These are phyloP conservation scores for Verticillium dahliae DNA, from an alignment of 2,329 filamentous ascomycete genomes.

Conservation along the genomic window DNA sequence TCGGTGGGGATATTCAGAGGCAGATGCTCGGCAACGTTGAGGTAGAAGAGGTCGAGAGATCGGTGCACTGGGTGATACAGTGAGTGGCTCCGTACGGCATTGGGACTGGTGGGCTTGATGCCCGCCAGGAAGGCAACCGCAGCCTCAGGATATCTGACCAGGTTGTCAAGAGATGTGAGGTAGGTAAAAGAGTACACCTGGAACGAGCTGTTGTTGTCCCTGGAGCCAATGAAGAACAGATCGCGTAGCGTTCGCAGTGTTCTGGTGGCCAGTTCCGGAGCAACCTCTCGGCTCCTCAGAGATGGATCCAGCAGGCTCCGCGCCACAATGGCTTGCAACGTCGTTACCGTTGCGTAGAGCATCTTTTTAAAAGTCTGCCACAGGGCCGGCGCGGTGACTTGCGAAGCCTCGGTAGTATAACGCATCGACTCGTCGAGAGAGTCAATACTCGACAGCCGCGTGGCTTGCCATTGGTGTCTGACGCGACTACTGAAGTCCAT, in stretches of 20 bases:
- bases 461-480: slow-evolving; percentile 66
- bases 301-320: slow-evolving; percentile 48
- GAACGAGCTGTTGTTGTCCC: slow-evolving; percentile 66
- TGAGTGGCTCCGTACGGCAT: slow-evolving; percentile 54
- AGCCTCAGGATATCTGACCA: slow-evolving; percentile 63
- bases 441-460: slow-evolving; percentile 68
- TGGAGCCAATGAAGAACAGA: slow-evolving; percentile 74
- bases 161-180: slow-evolving; percentile 73
- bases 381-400: slow-evolving; percentile 61
- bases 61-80: slow-evolving; percentile 41
- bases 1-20: slow-evolving; percentile 60
- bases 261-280: slow-evolving; percentile 62
- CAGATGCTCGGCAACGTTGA: slow-evolving; percentile 81
- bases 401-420: slow-evolving; percentile 58
- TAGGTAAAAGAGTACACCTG: slow-evolving; percentile 83
- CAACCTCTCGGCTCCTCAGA: slow-evolving; percentile 37
- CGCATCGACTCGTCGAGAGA: slow-evolving; percentile 55
- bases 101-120: slow-evolving; percentile 42
- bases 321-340: slow-evolving; percentile 67
- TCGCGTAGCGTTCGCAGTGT: slow-evolving; percentile 69
- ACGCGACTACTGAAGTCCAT: slow-evolving; percentile 60
- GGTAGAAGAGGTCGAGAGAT: slow-evolving; percentile 78
- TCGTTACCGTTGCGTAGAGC: slow-evolving; percentile 68
- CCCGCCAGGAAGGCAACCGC: slow-evolving; percentile 60
- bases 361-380: slow-evolving; percentile 71